phyloP scores from a whole-genome alignment of 2,329 filamentous ascomycete genomes.

The Sphaerostilbella broomeana region DNA sequence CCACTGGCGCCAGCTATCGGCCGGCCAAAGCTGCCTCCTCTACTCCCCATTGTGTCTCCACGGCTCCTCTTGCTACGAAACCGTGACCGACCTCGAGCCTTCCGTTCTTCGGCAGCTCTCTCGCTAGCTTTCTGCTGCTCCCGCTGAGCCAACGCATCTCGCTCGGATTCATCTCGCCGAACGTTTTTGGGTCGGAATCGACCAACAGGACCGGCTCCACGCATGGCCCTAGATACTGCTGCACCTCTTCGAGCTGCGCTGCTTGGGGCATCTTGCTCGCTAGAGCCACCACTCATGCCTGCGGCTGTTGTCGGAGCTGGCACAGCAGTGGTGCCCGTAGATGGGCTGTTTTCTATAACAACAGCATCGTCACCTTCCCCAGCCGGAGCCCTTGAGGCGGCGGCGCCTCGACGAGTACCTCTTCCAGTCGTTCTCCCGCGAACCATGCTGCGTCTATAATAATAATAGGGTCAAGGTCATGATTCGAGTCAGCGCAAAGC shows the following conservation, averaged over 20 bases:
- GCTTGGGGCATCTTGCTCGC: conserved; percentile 14
- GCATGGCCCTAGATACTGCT: conserved; percentile 24
- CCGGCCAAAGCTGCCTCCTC: conserved; percentile 31
- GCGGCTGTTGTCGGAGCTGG: conserved; percentile 15
- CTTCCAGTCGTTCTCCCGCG: conserved; percentile 27
- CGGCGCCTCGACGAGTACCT: conserved; percentile 27
- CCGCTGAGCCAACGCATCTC: conserved; percentile 39
- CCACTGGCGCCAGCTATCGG: conserved; percentile 32
- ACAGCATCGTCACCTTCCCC: conserved; percentile 16
- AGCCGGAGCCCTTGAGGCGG: conserved; percentile 19
- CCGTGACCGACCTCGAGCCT: conserved; percentile 32
- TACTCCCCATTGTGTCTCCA: conserved; percentile 38
- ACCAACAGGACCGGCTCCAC: conserved; percentile 28
- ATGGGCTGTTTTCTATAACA: background rate
- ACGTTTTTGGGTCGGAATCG: conserved; percentile 44
- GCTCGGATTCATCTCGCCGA: conserved; percentile 44
- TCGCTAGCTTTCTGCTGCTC: conserved; percentile 38
- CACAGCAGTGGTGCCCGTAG: conserved; percentile 6
- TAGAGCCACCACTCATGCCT: conserved; percentile 8
- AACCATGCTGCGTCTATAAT: conserved; percentile 22
- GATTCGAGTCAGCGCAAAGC: background rate
- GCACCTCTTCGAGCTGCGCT: conserved; percentile 13
- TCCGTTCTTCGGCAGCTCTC: conserved; percentile 34
- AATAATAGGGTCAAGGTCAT: conserved; percentile 8
- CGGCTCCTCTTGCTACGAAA: conserved; percentile 38